phyloP scores from a whole-genome alignment of 176 grass and related monocot genomes.

The Hordeum vulgare region MorexV3_pseudomolecules_assembly NC_058524.1:590183380-590183879 shows the following conservation, averaged over 20 bases:
- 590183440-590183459: background rate
- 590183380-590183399: background rate
- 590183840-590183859: background rate
- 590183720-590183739: background rate
- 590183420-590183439: background rate
- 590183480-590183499: background rate
- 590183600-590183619: background rate
- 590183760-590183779: background rate
- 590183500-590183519: background rate
- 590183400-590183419: background rate
- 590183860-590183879: constrained; percentile 45
- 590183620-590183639: background rate
- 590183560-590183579: background rate
- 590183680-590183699: background rate
- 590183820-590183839: constrained; percentile 7
- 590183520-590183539: background rate
- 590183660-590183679: background rate
- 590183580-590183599: background rate
- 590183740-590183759: background rate
- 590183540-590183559: background rate
- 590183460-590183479: background rate
- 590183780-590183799: background rate
- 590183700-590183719: background rate
- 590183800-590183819: background rate
- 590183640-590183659: background rate